Evolutionary conservation across 495 filamentous ascomycete genomes (phyloP).

Genomic region (Gamarada debralockiae): DNA sequence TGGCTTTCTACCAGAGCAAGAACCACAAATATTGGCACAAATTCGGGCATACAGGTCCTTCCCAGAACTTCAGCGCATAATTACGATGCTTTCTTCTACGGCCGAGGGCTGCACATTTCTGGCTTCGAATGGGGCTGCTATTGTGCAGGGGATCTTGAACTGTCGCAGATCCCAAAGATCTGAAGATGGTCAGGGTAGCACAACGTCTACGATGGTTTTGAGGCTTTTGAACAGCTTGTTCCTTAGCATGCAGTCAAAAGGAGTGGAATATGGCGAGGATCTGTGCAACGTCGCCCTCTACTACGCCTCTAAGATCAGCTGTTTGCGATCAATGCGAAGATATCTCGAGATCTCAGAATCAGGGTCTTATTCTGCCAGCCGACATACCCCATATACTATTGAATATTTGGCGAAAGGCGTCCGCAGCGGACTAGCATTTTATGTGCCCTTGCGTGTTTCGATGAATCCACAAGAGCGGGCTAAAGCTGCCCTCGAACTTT

Average conservation of each 20-base stretch:
- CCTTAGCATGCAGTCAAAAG: conserved; percentile 14
- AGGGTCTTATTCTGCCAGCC: too few relatives aligned
- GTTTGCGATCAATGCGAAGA: too few relatives aligned
- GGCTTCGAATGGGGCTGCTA: neutral
- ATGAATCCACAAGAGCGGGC: neutral
- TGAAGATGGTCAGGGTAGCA: neutral
- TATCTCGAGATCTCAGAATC: too few relatives aligned
- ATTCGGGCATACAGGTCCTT: neutral
- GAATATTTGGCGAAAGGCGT: too few relatives aligned
- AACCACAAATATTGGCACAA: conserved; percentile 2
- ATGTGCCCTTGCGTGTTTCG: too few relatives aligned
- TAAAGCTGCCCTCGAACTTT: neutral
- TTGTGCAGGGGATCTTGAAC: neutral
- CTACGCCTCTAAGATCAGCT: conserved; percentile 14
- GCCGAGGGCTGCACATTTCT: conserved; percentile 17
- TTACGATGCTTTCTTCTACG: conserved; percentile 17
- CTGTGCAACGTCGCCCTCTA: conserved; percentile 13
- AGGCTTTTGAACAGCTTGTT: conserved; percentile 14
- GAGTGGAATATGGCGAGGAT: conserved; percentile 2
- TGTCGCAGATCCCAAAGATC: conserved; percentile 2
- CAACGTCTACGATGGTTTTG: conserved; percentile 3
- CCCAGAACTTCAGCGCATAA: neutral
- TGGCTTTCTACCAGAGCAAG: neutral
- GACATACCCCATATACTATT: too few relatives aligned
- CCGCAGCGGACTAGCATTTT: too few relatives aligned